Evolutionary conservation across 306 rosid species (phyloP), one percentile per base, ranked within the genome.

Genomic region (Lotus japonicus): DNA sequence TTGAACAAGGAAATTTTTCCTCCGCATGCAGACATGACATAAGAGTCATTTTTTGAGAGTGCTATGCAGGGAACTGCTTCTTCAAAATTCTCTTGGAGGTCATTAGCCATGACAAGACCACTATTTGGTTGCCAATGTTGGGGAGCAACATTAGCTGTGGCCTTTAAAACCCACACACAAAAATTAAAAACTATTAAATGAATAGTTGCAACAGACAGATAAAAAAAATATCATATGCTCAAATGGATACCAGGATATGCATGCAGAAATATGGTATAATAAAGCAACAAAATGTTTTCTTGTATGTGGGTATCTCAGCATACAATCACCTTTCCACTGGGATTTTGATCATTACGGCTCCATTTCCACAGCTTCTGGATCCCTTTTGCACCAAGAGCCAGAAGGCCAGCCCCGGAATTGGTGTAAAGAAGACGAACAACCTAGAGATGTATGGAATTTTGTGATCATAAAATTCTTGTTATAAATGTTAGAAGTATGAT

Each of bases 341-440:
- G 89, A 54, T 68, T 54, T 53, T 66, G 82, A 23, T 83, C 95
- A 56, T 64, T 84, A 28, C 89, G 86, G 5, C 52, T 14, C 97
- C 97, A 91, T 77, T 78, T 84, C 97, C 95, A 91, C 44, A 91
- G 79, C 80, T 83, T 80, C 68, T 86, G 97, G 66, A 68, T 73
- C 33, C 97, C 95, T 46, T 81, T 79, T 18, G 89, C 77, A 48
- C 90, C 95, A 54, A 88, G 87, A 59, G 92, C 97, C 78, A 91
- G 59, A 78, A 91, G 71, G 33, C 90, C 90, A 36, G 54, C 48
- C 48, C 92, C 97, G 50, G 84, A 75, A 79, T 83, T 84, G 35
- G 90, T 83, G 75, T 91, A 91, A 8, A 86, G 79, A 71, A 91
- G 92, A 58, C 86, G 81, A 64, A 77, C 84, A 46, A 88, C 95